A percentile compares a stretch with the other conserved stretches of the same genome.
phyloP scores from a whole-genome alignment of 371 early-diverging fungal species.

The Mucor irregularis region DNA sequence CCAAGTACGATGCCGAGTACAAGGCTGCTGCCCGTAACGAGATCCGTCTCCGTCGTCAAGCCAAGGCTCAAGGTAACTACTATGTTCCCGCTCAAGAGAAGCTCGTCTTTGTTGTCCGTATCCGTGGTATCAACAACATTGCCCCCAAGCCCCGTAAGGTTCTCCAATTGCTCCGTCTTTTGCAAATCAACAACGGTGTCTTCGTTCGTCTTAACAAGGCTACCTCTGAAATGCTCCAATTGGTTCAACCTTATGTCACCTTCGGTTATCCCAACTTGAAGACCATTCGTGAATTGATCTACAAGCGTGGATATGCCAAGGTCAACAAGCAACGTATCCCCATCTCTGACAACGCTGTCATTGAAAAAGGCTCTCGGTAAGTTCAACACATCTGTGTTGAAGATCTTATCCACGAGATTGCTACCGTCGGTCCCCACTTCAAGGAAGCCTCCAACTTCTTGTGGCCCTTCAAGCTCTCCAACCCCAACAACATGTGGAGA shows the following conservation, averaged over 20 bases:
- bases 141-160: constrained; percentile 99
- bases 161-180: constrained; percentile 97
- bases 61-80: constrained; percentile 89
- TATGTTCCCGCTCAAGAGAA: constrained; percentile 97
- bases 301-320: constrained; percentile 99
- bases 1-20: constrained; percentile 96
- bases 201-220: neutral
- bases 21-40: constrained; percentile 82
- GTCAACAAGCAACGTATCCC: constrained; percentile 95
- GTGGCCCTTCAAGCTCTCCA: constrained; percentile 99
- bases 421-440: constrained; percentile 95
- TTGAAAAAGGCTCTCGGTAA: constrained; percentile 95
- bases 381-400: constrained; percentile 96
- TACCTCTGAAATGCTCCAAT: constrained; percentile 83
- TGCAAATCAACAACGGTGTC: constrained; percentile 91
- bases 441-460: constrained; percentile 95
- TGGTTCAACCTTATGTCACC: constrained; percentile 98
- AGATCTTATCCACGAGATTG: constrained; percentile 98
- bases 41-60: constrained; percentile 89
- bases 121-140: constrained; percentile 97
- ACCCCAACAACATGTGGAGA: constrained; percentile 97
- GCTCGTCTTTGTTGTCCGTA: constrained; percentile 96
- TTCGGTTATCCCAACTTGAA: constrained; percentile 98
- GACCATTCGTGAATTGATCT: constrained; percentile 98
- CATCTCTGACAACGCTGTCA: constrained; percentile 94